These are phyloP conservation scores for Daldinia childiae DNA, from an alignment of 495 filamentous ascomycete species.

Conservation along the genomic window DNA sequence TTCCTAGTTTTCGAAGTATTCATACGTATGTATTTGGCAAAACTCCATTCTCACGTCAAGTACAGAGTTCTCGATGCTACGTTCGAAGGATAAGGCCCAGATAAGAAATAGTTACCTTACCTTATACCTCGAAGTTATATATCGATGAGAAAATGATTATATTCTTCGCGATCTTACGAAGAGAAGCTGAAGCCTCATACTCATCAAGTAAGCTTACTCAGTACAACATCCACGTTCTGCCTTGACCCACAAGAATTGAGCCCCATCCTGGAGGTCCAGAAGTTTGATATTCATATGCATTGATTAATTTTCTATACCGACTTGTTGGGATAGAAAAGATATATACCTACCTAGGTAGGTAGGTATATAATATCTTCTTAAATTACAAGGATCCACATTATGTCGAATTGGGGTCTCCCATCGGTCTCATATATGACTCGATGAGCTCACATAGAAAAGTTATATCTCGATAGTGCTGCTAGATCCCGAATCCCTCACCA, in stretches of 20 bases:
- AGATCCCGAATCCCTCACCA: not conserved
- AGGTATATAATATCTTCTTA: conserved; percentile 8
- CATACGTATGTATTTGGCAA: not conserved
- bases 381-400: not conserved
- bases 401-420: not conserved
- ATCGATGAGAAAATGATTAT: not conserved
- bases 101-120: not conserved
- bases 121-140: too few species aligned
- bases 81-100: not conserved
- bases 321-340: conserved; percentile 3
- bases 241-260: not conserved
- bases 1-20: not conserved
- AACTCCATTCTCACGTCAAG: not conserved
- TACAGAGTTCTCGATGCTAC: not conserved
- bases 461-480: not conserved
- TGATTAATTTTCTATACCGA: conserved; percentile 19
- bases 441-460: not conserved
- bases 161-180: not conserved
- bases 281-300: not conserved
- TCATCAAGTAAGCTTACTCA: not conserved
- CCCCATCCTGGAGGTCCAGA: conserved; percentile 12
- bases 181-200: not conserved
- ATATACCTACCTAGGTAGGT: too few species aligned
- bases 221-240: too few species aligned
- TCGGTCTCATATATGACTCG: not conserved